Evolutionary conservation across 768 basidiomycete species (phyloP).

Genomic region (Kondoa malvinella): DNA sequence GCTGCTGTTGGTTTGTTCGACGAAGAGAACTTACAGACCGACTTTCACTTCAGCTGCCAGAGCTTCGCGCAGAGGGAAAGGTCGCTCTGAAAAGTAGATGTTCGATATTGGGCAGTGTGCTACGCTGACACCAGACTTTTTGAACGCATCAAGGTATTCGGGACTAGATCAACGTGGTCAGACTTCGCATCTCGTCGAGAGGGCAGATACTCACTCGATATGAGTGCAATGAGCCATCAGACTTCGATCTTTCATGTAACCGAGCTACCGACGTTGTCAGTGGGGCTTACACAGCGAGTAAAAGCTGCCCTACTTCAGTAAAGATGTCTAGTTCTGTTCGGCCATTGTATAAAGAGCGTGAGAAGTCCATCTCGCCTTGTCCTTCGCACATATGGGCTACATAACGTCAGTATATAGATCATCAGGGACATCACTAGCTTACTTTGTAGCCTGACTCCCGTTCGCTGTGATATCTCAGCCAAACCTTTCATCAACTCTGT

Average conservation of each 20-base stretch:
- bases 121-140: conserved; percentile 42
- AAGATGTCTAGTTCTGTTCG: conserved; percentile 58
- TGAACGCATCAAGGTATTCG: conserved; percentile 41
- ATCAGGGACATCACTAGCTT: conserved; percentile 68
- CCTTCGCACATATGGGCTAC: background rate
- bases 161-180: conserved; percentile 10
- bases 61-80: conserved; percentile 56
- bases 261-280: conserved; percentile 35
- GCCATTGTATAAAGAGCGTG: conserved; percentile 42
- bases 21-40: conserved; percentile 38
- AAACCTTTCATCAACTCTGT: conserved; percentile 50
- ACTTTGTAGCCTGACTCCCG: conserved; percentile 50
- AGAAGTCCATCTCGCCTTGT: conserved; percentile 47
- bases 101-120: conserved; percentile 84
- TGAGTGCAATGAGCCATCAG: conserved; percentile 84
- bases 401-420: background rate
- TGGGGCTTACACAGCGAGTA: background rate
- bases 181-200: background rate
- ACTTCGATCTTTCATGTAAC: conserved; percentile 47
- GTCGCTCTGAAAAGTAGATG: conserved; percentile 61
- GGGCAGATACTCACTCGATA: conserved; percentile 31
- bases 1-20: background rate
- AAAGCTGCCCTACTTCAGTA: conserved; percentile 44
- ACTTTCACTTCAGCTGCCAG: conserved; percentile 47
- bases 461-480: conserved; percentile 39